These are phyloP conservation scores for Cercospora sp. DNA, from an alignment of 2,329 filamentous ascomycete species.

Conservation along the genomic window DNA sequence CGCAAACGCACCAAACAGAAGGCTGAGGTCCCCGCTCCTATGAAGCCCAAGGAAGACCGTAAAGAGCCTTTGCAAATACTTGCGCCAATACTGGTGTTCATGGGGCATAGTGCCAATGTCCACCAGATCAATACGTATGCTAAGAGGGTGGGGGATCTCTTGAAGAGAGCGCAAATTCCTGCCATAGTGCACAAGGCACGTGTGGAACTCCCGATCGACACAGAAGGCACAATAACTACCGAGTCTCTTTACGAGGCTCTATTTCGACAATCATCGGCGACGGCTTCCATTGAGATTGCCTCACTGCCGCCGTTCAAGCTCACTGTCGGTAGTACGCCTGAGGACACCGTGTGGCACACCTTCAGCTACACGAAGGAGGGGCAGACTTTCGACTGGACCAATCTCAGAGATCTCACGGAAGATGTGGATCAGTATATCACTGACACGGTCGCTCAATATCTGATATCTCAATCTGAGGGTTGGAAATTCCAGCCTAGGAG, in stretches of 20 bases:
- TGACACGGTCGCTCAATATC: neutral
- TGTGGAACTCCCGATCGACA: neutral
- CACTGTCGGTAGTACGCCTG: neutral
- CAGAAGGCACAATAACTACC: neutral
- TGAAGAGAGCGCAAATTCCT: neutral
- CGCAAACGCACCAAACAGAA: conserved; percentile 70
- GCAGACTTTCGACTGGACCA: neutral
- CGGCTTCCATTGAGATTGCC: conserved; percentile 3
- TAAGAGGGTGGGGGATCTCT: neutral
- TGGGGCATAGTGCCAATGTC: conserved; percentile 2
- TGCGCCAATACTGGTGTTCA: conserved; percentile 3
- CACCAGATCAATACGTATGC: conserved; percentile 1
- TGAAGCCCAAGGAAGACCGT: conserved; percentile 51
- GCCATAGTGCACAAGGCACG: neutral
- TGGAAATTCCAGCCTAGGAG: neutral
- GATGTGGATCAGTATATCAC: neutral
- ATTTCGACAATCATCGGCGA: neutral
- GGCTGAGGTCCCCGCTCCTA: conserved; percentile 62
- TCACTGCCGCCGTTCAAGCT: neutral
- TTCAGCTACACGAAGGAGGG: neutral
- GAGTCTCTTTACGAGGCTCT: neutral
- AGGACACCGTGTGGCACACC: neutral
- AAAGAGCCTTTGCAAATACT: neutral
- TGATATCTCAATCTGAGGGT: neutral
- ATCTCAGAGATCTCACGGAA: neutral